Evolutionary conservation across 176 grass and related monocot genomes (phyloP), one percentile per base, ranked within the genome.

Genomic region (Juncus effusus): DNA sequence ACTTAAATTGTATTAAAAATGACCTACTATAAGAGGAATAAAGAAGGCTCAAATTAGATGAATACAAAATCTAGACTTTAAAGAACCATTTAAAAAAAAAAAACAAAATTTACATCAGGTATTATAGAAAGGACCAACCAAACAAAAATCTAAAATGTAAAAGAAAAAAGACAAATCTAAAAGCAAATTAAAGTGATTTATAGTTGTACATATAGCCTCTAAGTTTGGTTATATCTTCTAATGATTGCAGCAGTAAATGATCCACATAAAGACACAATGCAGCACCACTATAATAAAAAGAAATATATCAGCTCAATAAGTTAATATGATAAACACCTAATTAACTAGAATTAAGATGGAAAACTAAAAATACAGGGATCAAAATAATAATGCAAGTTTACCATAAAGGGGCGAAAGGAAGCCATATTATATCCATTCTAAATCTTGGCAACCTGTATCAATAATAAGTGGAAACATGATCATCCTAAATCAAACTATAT

Each of bases 161-260:
- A 41, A 61, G 6, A 45, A 44, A 59, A 45, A 16, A 5, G 8
- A 47, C 12, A 28, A 28, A 28, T 28, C 47, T 37, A 74, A 39
- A 14, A 51, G 13, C 6, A 55, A 40, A 36, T 63, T 72, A 97
- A 56, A 97, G 62, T 40, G 88, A 60, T 77, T 97, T 97, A 63
- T 80, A 97, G 19, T 92, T 86, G 71, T 97, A 97, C 82, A 97
- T 92, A 54, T 80, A 89, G 67, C 74, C 61, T 61, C 88, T 77
- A 75, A 97, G 74, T 51, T 84, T 86, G 53, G 44, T 86, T 60
- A 92, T 81, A 69, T 92, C 82, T 78, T 86, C 50, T 76, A 89
- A 60, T 8, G 93, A 97, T 67, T 83, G 78, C 51, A 63, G 40
- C 40, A 97, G 7, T 12, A 81, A 62, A 80, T 77, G 85, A 59